Conservation (phyloP, 768 basidiomycete genomes). For the Thelephora aurantiotincta region DNA sequence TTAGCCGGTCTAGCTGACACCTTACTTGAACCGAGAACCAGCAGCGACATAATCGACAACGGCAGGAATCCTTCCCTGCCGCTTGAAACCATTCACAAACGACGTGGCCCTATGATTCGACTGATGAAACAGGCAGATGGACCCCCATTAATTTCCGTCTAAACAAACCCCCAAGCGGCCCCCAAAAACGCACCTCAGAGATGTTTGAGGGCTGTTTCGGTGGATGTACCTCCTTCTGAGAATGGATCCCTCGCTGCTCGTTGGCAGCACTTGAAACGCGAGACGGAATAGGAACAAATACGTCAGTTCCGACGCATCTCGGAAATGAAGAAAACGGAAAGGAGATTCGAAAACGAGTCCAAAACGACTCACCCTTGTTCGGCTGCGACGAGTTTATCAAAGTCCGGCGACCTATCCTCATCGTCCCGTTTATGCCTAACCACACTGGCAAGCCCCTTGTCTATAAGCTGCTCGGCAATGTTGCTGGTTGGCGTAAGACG, state of each 20-base stretch:
- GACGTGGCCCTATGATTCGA: conserved; percentile 63
- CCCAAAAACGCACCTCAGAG: conserved; percentile 60
- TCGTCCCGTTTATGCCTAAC: conserved; percentile 91
- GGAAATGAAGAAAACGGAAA: background rate
- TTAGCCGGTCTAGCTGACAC: background rate
- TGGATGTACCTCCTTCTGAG: conserved; percentile 74
- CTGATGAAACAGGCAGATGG: conserved; percentile 21
- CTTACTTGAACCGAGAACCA: conserved; percentile 90
- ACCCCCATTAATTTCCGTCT: background rate
- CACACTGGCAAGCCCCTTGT: conserved; percentile 82
- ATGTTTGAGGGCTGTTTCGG: conserved; percentile 80
- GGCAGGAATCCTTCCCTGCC: conserved; percentile 69
- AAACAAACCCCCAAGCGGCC: background rate
- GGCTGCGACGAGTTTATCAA: conserved; percentile 90
- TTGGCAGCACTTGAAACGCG: conserved; percentile 45
- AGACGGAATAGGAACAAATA: conserved; percentile 3
- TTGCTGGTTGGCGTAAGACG: conserved; percentile 37
- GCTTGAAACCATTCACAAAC: conserved; percentile 86
- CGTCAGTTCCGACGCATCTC: too few relatives aligned
- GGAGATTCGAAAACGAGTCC: background rate
- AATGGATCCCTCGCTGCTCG: conserved; percentile 78
- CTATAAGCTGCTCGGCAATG: conserved; percentile 84
- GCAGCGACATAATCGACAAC: conserved; percentile 89
- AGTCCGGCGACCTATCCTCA: conserved; percentile 90
- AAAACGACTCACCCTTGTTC: conserved; percentile 63